phyloP scores from a whole-genome alignment of 768 basidiomycete genomes.

The Termitomyces sp. region DNA sequence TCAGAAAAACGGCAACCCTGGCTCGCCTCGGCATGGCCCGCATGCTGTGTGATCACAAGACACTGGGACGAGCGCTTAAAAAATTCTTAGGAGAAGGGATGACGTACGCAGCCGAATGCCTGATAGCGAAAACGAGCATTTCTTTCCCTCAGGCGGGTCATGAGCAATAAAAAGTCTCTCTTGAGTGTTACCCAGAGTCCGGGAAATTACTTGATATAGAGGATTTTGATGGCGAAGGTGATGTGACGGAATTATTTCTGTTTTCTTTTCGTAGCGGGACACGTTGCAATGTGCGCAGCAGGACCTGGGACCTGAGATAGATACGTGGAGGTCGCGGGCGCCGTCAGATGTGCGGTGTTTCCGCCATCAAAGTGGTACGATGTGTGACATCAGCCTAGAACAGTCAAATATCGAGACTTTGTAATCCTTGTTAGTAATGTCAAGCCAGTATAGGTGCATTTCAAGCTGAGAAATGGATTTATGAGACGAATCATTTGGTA shows the following conservation, averaged over 20 bases:
- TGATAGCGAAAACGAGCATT: neutral
- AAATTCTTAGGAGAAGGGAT: neutral
- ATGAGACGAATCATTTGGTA: neutral
- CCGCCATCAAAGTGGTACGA: neutral
- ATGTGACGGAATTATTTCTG: neutral
- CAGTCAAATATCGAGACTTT: neutral
- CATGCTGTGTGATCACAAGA: slow-evolving; percentile 9
- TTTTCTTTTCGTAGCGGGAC: neutral
- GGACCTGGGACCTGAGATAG: neutral
- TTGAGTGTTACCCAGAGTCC: neutral
- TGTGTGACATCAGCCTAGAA: neutral
- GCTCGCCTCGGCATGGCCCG: slow-evolving; percentile 5
- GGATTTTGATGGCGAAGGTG: slow-evolving; percentile 6
- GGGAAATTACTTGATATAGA: neutral
- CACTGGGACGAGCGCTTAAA: neutral
- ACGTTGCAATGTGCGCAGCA: slow-evolving; percentile 9
- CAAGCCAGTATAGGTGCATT: too few relatives aligned
- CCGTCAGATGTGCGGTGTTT: neutral
- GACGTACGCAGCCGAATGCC: neutral
- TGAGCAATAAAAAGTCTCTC: neutral
- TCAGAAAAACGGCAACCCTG: slow-evolving; percentile 5
- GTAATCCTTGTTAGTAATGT: neutral
- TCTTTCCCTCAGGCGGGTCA: neutral
- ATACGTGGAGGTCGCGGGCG: neutral
- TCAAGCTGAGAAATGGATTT: neutral